Evolutionary conservation across 2,329 filamentous ascomycete species (phyloP).

Genomic region (Leptographium lundbergii): DNA sequence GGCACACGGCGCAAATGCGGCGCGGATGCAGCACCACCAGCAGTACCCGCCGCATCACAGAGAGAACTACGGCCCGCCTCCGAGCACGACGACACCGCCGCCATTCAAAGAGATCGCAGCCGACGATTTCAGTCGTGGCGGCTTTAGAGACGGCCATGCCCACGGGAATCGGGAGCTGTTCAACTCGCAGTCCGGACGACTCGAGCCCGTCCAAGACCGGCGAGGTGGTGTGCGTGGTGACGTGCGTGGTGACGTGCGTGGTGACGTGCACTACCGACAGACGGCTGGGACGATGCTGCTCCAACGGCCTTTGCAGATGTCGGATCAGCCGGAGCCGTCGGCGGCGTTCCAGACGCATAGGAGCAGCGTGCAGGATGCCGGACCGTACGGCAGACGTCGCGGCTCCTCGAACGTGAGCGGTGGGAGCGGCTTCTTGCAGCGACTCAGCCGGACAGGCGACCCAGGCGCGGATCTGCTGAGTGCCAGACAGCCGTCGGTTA

Average conservation of each 20-base stretch:
- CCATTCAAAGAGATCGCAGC: conserved; percentile 75
- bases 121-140: conserved; percentile 79
- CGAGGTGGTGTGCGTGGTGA: conserved; percentile 59
- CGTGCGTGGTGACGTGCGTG: conserved; percentile 49
- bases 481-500: conserved; percentile 34
- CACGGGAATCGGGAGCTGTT: conserved; percentile 64
- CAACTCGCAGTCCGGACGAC: conserved; percentile 90
- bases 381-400: conserved; percentile 59
- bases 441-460: conserved; percentile 33
- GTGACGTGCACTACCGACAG: conserved; percentile 55
- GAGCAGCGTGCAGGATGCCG: conserved; percentile 50
- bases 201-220: conserved; percentile 76
- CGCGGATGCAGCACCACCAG: neutral
- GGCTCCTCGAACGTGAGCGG: conserved; percentile 88
- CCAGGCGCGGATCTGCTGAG: conserved; percentile 28
- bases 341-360: conserved; percentile 74
- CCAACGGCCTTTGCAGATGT: conserved; percentile 54
- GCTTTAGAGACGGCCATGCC: conserved; percentile 60
- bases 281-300: conserved; percentile 49
- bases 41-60: conserved; percentile 20
- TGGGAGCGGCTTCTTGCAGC: conserved; percentile 57
- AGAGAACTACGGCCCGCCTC: conserved; percentile 34
- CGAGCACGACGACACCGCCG: conserved; percentile 23
- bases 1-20: conserved; percentile 5
- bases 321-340: conserved; percentile 62